These are phyloP conservation scores for Brasenia schreberi DNA, from an alignment of 164 flowering plant genomes.

Conservation along the genomic window DNA sequence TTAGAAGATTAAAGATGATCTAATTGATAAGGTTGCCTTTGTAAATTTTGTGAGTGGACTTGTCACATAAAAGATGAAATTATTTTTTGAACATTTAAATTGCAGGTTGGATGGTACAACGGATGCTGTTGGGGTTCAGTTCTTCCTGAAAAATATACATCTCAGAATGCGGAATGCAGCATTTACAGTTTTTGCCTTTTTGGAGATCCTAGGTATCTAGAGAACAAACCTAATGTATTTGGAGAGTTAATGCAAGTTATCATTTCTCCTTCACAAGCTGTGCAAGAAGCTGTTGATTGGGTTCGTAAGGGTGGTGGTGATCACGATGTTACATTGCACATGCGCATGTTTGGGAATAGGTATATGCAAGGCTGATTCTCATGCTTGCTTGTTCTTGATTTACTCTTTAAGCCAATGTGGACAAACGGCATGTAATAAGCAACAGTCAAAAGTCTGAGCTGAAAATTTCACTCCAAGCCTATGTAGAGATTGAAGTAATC, in stretches of 20 bases:
- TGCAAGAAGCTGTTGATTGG: constrained; percentile 73
- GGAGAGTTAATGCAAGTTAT: constrained; percentile 86
- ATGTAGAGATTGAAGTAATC: too few relatives aligned
- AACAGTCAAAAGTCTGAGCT: too few relatives aligned
- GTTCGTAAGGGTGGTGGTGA: constrained; percentile 46
- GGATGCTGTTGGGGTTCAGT: constrained; percentile 87
- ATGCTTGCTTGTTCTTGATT: too few relatives aligned
- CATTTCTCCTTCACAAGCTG: constrained; percentile 64
- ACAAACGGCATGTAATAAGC: too few relatives aligned
- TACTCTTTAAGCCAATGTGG: too few relatives aligned
- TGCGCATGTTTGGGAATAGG: constrained; percentile 95
- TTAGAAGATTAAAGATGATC: not conserved
- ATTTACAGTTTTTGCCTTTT: constrained; percentile 44
- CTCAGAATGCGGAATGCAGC: constrained; percentile 64
- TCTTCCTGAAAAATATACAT: constrained; percentile 85
- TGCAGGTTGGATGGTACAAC: constrained; percentile 86
- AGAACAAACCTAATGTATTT: constrained; percentile 59
- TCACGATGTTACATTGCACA: constrained; percentile 79
- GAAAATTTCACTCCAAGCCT: too few relatives aligned
- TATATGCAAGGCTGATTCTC: constrained; percentile 9
- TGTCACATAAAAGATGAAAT: not conserved
- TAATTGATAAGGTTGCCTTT: not conserved
- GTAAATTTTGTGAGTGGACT: not conserved
- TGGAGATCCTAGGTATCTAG: constrained; percentile 42
- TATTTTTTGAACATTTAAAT: not conserved